A percentile compares a stretch with the other conserved stretches of the same genome.
These are phyloP conservation scores for Sordariomycetes sp. DNA, from an alignment of 2,329 filamentous ascomycete species.

Conservation along the genomic window DNA sequence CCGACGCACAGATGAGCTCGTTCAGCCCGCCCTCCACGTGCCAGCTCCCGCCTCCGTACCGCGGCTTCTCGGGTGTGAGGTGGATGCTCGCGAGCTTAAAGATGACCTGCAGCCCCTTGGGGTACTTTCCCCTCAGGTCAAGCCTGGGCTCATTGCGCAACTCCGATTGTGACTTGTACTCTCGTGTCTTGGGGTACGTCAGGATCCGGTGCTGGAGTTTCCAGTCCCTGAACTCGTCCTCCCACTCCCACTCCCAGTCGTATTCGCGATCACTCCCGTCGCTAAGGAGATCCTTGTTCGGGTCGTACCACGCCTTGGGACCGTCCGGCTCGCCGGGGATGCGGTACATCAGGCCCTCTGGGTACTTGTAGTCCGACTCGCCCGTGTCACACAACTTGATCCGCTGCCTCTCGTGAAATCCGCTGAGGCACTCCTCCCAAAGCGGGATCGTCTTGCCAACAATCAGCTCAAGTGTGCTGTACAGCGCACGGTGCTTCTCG, in stretches of 20 bases:
- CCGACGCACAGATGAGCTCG: slow-evolving; percentile 50
- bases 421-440: slow-evolving; percentile 1
- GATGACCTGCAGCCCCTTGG: slow-evolving; percentile 40
- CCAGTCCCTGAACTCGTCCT: slow-evolving; percentile 8
- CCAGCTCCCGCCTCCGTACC: slow-evolving; percentile 38
- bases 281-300: not conserved
- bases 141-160: slow-evolving; percentile 7
- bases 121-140: not conserved
- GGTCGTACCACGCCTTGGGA: not conserved
- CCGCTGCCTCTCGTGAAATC: not conserved
- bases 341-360: slow-evolving; percentile 1
- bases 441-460: not conserved
- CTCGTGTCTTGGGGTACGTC: slow-evolving; percentile 9
- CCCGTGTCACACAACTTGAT: not conserved
- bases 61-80: slow-evolving; percentile 42
- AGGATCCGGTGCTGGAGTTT: slow-evolving; percentile 5
- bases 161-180: slow-evolving; percentile 11
- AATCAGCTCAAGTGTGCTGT: slow-evolving; percentile 24
- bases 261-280: slow-evolving; percentile 9
- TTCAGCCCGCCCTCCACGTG: slow-evolving; percentile 44
- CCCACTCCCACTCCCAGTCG: slow-evolving; percentile 7
- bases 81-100: slow-evolving; percentile 50
- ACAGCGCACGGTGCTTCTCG: slow-evolving; percentile 19
- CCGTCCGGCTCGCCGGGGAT: not conserved
- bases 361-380: not conserved